Base-by-base conservation (phyloP, 1,284 basidiomycete genomes). In the Cryptococcus amylolentus region DNA sequence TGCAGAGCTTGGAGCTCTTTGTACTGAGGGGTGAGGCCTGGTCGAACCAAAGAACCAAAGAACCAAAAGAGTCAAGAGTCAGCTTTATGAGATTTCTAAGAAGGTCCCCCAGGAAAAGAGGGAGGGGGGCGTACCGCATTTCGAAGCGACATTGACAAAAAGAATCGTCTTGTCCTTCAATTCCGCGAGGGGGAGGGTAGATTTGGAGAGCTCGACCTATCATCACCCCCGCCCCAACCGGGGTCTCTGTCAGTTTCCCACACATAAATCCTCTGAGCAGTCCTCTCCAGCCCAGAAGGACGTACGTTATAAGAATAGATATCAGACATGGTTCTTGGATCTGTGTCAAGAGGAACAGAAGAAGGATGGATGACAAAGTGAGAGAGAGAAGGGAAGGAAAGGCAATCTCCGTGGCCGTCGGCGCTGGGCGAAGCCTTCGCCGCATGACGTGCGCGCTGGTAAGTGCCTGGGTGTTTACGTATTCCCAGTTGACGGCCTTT, bases 11-110 rank as follows among this genome's bases (percentile, higher is more conserved):
- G 89, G 20, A 96, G 83, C 62, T 89, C 89, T 71, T 84, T 87
- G 78, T 93, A 93, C 76, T 95, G 91, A 9, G 88, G 87, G 6
- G 90, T 91, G 69, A 93, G 90, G 35, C 91, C 90, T 72, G 46
- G 12, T 6, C 12, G 4, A 31, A 23, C 27, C 38, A 14, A 20
- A 31, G 18, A 16, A 27, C 40, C 43, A 51, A 42, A 40, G 35
- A 40, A 12, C 14, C 28, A 23, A 20, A 20, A 20, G 20, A 1
- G 12, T 10, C 12, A 3, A 1, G 6, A 1, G 6, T 9, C 39
- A 14, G 50, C 44, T 26, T 26, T 26, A 28, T 5, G 4, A 16
- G 27, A 37, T 23, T 7, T 3, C 5, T 20, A 13, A 18, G 13
- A 35, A 18, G 23, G 23, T 23, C 20, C 23, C 23, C 23, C 23